phyloP scores from a whole-genome alignment of 306 rosid species.

The Trifolium dubium region DNA sequence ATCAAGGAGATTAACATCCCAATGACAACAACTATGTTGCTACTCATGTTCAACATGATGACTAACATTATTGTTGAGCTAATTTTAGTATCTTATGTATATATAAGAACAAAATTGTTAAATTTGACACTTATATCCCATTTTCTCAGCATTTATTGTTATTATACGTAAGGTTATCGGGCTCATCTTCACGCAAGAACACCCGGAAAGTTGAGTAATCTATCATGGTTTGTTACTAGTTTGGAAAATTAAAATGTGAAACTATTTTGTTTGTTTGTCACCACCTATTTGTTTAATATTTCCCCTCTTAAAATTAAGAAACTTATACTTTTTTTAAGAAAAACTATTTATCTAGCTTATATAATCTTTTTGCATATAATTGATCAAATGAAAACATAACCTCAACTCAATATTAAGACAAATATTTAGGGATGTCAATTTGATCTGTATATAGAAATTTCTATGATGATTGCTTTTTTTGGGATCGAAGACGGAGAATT shows the following conservation, averaged over 20 bases:
- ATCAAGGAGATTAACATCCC: slow-evolving; percentile 23
- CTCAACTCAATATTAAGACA: background rate
- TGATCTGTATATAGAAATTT: too few species aligned
- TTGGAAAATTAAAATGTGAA: background rate
- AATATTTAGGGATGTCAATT: too few species aligned
- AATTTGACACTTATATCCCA: background rate
- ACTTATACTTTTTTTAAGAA: too few species aligned
- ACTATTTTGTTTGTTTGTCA: background rate
- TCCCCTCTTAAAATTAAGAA: background rate
- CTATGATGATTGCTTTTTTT: too few species aligned
- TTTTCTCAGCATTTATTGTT: slow-evolving; percentile 1
- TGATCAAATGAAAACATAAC: background rate
- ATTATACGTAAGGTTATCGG: background rate
- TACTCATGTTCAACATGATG: slow-evolving; percentile 16
- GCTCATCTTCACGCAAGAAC: background rate
- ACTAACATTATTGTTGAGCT: background rate
- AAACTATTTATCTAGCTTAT: background rate
- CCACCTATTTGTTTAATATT: background rate
- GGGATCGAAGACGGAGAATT: too few species aligned
- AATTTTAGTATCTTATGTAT: background rate
- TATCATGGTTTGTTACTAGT: slow-evolving; percentile 24
- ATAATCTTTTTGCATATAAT: background rate
- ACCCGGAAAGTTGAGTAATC: background rate
- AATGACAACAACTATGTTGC: background rate
- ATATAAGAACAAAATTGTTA: background rate